Percentiles rank a stretch among this genome's conserved stretches.
phyloP scores from a whole-genome alignment of 495 filamentous ascomycete species.

The Chlorociboria aeruginascens region DNA sequence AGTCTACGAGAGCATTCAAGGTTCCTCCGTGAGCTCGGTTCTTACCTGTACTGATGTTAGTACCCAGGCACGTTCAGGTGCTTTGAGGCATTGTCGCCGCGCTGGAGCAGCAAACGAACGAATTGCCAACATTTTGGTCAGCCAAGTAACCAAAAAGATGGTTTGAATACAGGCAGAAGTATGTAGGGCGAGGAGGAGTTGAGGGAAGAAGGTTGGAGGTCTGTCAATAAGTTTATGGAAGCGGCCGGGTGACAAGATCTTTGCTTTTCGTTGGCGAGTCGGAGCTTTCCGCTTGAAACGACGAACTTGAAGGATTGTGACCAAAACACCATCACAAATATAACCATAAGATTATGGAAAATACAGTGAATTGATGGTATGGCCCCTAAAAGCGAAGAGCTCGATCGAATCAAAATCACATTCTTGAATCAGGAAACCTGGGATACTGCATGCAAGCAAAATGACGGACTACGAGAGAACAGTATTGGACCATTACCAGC shows the following conservation, averaged over 20 bases:
- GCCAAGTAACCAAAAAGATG: conserved; percentile 3
- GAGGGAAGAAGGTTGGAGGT: conserved; percentile 1
- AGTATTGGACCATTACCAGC: conserved; percentile 81
- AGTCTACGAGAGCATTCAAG: not conserved
- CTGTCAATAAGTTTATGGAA: conserved; percentile 18
- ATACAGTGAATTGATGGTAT: too few species aligned
- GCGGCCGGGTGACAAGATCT: not conserved
- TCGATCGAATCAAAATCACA: too few species aligned
- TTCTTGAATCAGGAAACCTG: too few species aligned
- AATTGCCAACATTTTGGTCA: conserved; percentile 36
- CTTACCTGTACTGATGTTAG: conserved; percentile 15
- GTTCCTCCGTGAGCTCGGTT: not conserved
- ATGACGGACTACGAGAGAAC: conserved; percentile 58
- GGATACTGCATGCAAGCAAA: not conserved
- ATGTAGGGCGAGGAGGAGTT: conserved; percentile 9
- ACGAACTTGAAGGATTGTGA: not conserved
- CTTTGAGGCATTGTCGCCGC: conserved; percentile 36
- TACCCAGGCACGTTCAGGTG: conserved; percentile 24
- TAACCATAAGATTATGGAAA: too few species aligned
- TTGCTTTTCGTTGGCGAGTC: not conserved
- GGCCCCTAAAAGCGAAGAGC: too few species aligned
- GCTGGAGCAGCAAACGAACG: conserved; percentile 38
- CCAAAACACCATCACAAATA: not conserved
- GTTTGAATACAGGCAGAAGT: conserved; percentile 1
- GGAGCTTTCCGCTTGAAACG: conserved; percentile 5